Percentiles rank a stretch among this genome's conserved stretches.
Conservation (phyloP, 805 yeast species). For the Yarrowia sp. region DNA sequence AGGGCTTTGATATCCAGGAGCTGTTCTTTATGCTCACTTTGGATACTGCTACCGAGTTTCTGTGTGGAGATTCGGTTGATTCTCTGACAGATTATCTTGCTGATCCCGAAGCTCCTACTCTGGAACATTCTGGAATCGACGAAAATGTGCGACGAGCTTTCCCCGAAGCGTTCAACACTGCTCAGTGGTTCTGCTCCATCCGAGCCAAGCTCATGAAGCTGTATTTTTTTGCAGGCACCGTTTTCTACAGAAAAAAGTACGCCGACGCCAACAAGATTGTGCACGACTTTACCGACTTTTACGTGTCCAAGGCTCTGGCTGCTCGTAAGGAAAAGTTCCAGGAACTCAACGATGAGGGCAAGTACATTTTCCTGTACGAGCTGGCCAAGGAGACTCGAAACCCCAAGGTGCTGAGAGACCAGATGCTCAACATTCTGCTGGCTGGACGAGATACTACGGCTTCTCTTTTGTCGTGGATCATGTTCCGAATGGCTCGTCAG, state of each 20-base stretch:
- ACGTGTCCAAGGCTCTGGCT: conserved; percentile 42
- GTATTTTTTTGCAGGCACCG: conserved; percentile 25
- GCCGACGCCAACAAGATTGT: conserved; percentile 36
- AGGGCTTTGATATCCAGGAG: conserved; percentile 34
- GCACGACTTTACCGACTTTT: conserved; percentile 41
- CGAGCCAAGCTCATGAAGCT: conserved; percentile 31
- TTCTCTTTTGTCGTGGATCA: conserved; percentile 45
- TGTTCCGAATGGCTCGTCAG: conserved; percentile 46
- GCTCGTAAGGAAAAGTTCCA: conserved; percentile 25
- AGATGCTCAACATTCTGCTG: conserved; percentile 48
- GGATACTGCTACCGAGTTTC: conserved; percentile 39
- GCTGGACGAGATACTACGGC: conserved; percentile 61
- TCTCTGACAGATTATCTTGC: conserved; percentile 28
- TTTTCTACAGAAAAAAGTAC: conserved; percentile 34
- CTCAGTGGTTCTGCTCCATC: conserved; percentile 28
- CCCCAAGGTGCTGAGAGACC: conserved; percentile 48
- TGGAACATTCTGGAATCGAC: conserved; percentile 1
- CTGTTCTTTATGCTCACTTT: conserved; percentile 36
- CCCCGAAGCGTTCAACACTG: conserved; percentile 30
- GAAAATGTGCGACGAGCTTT: conserved; percentile 29
- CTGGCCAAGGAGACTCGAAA: conserved; percentile 49
- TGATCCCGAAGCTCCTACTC: conserved; percentile 25
- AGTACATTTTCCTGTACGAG: conserved; percentile 48
- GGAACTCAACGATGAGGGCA: conserved; percentile 35
- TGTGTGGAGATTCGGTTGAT: conserved; percentile 37